Percentiles rank a stretch among this genome's conserved stretches.
Evolutionary conservation across 148 eudicot species (phyloP).

Genomic region (Camellia japonica): DNA sequence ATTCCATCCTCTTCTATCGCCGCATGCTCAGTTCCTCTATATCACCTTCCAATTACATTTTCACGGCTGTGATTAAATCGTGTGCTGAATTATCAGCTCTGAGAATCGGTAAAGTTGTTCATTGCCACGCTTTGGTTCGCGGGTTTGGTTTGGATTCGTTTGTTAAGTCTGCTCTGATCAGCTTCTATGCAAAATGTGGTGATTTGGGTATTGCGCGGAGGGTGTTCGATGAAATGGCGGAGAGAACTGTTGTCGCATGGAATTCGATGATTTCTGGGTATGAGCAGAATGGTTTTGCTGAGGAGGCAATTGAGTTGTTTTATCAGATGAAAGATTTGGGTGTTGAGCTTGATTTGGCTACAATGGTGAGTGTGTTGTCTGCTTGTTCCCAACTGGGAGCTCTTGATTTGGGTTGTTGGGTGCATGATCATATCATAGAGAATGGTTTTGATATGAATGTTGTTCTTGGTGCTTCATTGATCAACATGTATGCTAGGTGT

Average conservation of each 20-base stretch:
- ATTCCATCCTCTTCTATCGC: slow-evolving; percentile 40
- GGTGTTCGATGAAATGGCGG: slow-evolving; percentile 59
- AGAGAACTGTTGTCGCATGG: slow-evolving; percentile 53
- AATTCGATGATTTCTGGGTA: slow-evolving; percentile 63
- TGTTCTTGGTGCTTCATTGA: slow-evolving; percentile 44
- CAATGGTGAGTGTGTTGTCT: slow-evolving; percentile 56
- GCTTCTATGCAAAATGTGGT: slow-evolving; percentile 51
- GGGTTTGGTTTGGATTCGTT: slow-evolving; percentile 48
- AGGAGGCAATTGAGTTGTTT: slow-evolving; percentile 49
- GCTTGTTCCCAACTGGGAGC: slow-evolving; percentile 61
- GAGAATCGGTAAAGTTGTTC: slow-evolving; percentile 35
- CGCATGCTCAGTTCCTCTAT: slow-evolving; percentile 33
- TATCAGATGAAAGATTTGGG: slow-evolving; percentile 36
- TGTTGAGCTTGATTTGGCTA: slow-evolving; percentile 38
- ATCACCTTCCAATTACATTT: slow-evolving; percentile 39
- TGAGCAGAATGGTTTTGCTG: slow-evolving; percentile 54
- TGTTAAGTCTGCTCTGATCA: slow-evolving; percentile 46
- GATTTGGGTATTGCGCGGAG: slow-evolving; percentile 37
- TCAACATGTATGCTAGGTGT: slow-evolving; percentile 57
- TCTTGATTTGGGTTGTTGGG: slow-evolving; percentile 48
- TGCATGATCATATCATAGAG: slow-evolving; percentile 35
- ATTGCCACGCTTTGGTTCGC: slow-evolving; percentile 36
- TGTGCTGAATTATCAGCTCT: slow-evolving; percentile 33
- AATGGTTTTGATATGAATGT: slow-evolving; percentile 28
- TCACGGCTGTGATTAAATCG: slow-evolving; percentile 46